A percentile compares a stretch with the other conserved stretches of the same genome.
phyloP scores from a whole-genome alignment of 805 yeast species.

The Millerozyma acaciae region DNA sequence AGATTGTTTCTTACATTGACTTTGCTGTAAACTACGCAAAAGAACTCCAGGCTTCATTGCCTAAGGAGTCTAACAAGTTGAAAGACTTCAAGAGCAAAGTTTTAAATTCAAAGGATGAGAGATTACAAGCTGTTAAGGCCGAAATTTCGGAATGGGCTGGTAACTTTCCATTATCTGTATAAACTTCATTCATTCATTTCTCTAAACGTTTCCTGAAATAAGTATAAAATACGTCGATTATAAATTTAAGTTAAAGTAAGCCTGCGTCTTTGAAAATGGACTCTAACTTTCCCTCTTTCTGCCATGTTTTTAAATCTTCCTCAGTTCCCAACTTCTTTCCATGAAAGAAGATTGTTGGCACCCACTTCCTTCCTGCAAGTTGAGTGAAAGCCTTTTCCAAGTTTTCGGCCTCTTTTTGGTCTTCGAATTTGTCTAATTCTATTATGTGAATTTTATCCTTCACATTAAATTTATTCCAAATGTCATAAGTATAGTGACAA shows the following conservation, averaged over 20 bases:
- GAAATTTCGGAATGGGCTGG: constrained; percentile 93
- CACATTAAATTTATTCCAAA: constrained; percentile 54
- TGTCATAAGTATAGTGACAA: constrained; percentile 57
- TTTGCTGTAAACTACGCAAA: constrained; percentile 75
- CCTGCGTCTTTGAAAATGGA: constrained; percentile 26
- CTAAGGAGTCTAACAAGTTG: constrained; percentile 89
- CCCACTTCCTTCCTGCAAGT: constrained; percentile 60
- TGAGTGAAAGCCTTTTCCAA: constrained; percentile 55
- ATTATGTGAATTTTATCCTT: constrained; percentile 47
- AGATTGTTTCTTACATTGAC: constrained; percentile 77
- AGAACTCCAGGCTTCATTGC: constrained; percentile 71
- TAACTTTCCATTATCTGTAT: constrained; percentile 59
- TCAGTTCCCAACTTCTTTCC: constrained; percentile 61
- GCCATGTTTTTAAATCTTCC: constrained; percentile 39
- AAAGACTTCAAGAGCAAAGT: constrained; percentile 91
- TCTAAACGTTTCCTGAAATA: not conserved
- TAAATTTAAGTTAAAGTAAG: constrained; percentile 6
- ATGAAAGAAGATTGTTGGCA: constrained; percentile 62
- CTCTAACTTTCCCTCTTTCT: constrained; percentile 29
- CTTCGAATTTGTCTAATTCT: constrained; percentile 54
- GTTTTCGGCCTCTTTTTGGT: constrained; percentile 46
- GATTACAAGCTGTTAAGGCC: constrained; percentile 57
- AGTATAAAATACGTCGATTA: not conserved
- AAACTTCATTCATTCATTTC: too few relatives aligned
- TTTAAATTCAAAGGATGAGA: constrained; percentile 64